Percentiles rank a stretch among this genome's conserved stretches.
phyloP scores from a whole-genome alignment of 164 flowering plant species.

The Buxus sempervirens region DNA sequence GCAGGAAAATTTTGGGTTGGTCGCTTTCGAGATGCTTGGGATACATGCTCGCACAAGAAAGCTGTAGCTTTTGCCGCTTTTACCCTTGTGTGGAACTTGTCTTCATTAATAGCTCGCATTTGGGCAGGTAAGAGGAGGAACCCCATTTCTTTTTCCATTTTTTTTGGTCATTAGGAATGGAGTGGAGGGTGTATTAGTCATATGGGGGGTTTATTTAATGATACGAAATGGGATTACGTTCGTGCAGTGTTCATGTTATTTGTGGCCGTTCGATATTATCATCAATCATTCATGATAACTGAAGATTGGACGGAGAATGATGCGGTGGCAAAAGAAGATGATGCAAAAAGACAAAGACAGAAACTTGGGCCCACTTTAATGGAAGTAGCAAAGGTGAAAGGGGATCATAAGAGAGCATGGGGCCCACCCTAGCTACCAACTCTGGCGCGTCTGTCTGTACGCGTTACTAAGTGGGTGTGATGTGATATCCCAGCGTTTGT shows the following conservation, averaged over 20 bases:
- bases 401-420: constrained; percentile 17
- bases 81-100: constrained; percentile 75
- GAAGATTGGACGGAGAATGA: constrained; percentile 36
- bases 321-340: constrained; percentile 10
- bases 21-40: constrained; percentile 79
- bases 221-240: neutral
- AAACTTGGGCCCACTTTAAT: constrained; percentile 17
- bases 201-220: neutral
- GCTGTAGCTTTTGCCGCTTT: constrained; percentile 60
- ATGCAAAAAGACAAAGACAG: constrained; percentile 16
- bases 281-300: constrained; percentile 31
- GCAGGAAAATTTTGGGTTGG: constrained; percentile 73
- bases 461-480: neutral
- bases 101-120: constrained; percentile 67
- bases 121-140: constrained; percentile 64
- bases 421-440: neutral
- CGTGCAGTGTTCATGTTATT: constrained; percentile 63
- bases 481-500: too few relatives aligned
- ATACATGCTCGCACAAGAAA: constrained; percentile 84
- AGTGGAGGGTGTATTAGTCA: neutral
- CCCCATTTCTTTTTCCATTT: neutral
- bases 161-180: neutral
- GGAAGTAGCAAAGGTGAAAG: constrained; percentile 25
- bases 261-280: constrained; percentile 67
- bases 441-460: neutral